Evolutionary conservation across 768 basidiomycete species (phyloP), one percentile per base, ranked within the genome.

Genomic region (Stropharia rugosoannulata): DNA sequence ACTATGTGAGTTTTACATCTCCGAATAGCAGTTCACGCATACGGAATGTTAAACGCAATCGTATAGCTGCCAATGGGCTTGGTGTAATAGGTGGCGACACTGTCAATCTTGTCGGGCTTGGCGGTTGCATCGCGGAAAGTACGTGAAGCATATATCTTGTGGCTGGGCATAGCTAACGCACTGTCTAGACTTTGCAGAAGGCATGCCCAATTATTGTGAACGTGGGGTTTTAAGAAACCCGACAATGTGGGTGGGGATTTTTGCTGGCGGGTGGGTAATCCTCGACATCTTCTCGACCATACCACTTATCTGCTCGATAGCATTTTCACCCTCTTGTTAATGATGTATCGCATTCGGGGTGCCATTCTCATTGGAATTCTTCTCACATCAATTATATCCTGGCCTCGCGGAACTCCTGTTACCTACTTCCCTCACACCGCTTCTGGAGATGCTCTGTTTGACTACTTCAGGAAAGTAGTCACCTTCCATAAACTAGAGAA

Each of bases 241-340:
- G 1, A 89, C 86, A 5, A 85, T 90, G 75, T 95, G 93, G 93
- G 72, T 94, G 18, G 93, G 93, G 32, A 82, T 94, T 54, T 90
- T 92, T 69, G 73, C 85, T 5, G 93, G 93, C 61, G 92, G 92
- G 86, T 88, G 64, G 19, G 83, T 64, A 8, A 52, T 45, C 15
- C 22, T 12, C 16, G 4, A 32, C 8, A 39, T 13, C 12, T 27
- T 29, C 44, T 36, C 12, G 16, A 41, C 15, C 18, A 12, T 35
- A 45, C 43, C 47, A 51, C 36, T 37, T 51, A 47, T 37, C 56
- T 63, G 38, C 19, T 11, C 29, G 15, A 29, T 13, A 89, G 88
- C 5, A 79, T 95, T 59, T 67, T 93, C 51, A 93, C 92, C 2
- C 77, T 89, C 4, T 73, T 93, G 50, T 70, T 95, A 56, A 87